Evolutionary conservation across 495 filamentous ascomycete species (phyloP), one percentile per base, ranked within the genome.

Genomic region (Trichoderma gamsii): DNA sequence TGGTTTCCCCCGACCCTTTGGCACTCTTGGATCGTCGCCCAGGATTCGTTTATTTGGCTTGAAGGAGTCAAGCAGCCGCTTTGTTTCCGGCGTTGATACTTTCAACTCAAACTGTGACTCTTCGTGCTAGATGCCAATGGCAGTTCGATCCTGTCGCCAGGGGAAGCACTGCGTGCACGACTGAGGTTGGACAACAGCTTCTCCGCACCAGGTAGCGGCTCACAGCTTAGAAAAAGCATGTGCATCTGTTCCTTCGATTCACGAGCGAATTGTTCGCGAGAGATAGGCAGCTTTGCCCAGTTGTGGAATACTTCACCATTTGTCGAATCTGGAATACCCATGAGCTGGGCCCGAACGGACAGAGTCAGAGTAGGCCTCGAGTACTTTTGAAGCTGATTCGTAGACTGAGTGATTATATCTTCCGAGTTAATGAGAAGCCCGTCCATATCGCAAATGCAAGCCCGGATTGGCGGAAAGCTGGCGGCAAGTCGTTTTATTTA

Each of bases 381-480:
- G 72, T 90, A 85, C 73, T 87, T 82, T 25, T 75, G 85, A 46
- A 96, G 82, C 61, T 82, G 78, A 76, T 95, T 92, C 13, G 88
- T 90, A 76, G 87, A 86, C 23, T 81, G 73, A 4, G 89, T 92
- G 81, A 95, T 95, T 70, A 86, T 83, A 76, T 96, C 92, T 72
- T 95, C 92, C 27, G 89, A 88, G 79, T 95, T 86, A 72, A 96
- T 85, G 27, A 96, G 82, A 66, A 96, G 86, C 52, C 92, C 92
- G 74, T 96, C 92, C 90, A 96, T 92, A 82, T 96, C 92, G 76
- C 96, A 96, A 66, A 96, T 86, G 78, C 90, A 93, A 66, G 92
- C 92, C 65, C 89, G 84, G 66, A 96, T 85, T 64, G 86, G 85
- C 67, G 89, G 89, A 25, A 83, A 77, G 66, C 83, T 86, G 69